Evolutionary conservation across 768 basidiomycete species (phyloP).

Genomic region (Wakefieldia striispora): DNA sequence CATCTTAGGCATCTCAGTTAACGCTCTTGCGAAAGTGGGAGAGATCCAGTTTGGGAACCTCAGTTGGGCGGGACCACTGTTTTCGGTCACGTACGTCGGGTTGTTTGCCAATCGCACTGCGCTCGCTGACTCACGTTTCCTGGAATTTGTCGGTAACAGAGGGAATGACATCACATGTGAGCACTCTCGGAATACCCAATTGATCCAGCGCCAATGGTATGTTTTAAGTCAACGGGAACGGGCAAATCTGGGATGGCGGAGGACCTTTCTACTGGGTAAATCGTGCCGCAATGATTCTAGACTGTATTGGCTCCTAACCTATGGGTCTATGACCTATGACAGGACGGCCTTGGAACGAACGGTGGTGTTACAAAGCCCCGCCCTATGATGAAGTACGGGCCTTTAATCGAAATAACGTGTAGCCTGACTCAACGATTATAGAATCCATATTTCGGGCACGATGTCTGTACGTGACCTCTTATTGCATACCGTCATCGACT

Average conservation of each 20-base stretch:
- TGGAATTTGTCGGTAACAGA: conserved; percentile 32
- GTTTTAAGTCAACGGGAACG: conserved; percentile 38
- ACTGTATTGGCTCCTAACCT: background rate
- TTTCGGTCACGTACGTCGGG: conserved; percentile 43
- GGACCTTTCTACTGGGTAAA: conserved; percentile 45
- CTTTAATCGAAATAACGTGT: background rate
- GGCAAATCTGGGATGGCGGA: conserved; percentile 40
- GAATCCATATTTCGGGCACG: conserved; percentile 42
- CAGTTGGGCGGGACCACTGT: conserved; percentile 54
- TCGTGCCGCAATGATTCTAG: background rate
- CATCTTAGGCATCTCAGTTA: background rate
- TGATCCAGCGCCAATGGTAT: background rate
- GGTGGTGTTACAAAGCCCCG: conserved; percentile 21
- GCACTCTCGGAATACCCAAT: conserved; percentile 7
- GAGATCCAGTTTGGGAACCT: conserved; percentile 54
- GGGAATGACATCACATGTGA: conserved; percentile 49
- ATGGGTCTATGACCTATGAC: conserved; percentile 1
- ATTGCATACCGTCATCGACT: background rate
- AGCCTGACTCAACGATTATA: conserved; percentile 12
- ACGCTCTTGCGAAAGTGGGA: conserved; percentile 40
- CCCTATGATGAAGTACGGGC: conserved; percentile 41
- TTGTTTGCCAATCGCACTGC: background rate
- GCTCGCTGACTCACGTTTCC: background rate
- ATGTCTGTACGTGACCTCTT: conserved; percentile 28
- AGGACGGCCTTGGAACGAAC: conserved; percentile 29